phyloP scores from a whole-genome alignment of 1,284 basidiomycete species.

The Pseudomicrostroma phylloplanum region DNA sequence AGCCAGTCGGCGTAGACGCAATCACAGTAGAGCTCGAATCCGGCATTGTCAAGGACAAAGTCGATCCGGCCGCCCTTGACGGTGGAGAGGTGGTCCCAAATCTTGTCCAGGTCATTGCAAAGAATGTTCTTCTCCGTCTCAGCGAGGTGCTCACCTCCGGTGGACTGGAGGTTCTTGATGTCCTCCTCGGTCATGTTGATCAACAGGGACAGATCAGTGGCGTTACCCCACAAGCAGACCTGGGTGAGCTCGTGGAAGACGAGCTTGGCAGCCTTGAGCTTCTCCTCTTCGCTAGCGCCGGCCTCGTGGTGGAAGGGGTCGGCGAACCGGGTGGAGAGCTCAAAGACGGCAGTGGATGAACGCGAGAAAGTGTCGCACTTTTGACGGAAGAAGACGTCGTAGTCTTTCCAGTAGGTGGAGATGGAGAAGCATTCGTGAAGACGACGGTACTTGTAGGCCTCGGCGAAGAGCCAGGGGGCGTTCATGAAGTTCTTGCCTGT shows the following conservation, averaged over 20 bases:
- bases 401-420: conserved; percentile 83
- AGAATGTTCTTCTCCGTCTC: conserved; percentile 94
- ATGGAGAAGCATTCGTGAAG: conserved; percentile 90
- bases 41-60: conserved; percentile 68
- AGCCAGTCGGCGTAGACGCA: conserved; percentile 83
- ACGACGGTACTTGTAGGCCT: conserved; percentile 95
- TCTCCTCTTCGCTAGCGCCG: conserved; percentile 59
- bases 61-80: conserved; percentile 54
- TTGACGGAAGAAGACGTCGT: conserved; percentile 54
- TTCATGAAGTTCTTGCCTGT: conserved; percentile 92
- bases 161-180: conserved; percentile 94
- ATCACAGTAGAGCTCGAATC: conserved; percentile 94
- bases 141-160: conserved; percentile 87
- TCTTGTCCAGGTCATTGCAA: conserved; percentile 69
- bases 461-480: conserved; percentile 59
- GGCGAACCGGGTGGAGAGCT: conserved; percentile 85
- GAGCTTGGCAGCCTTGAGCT: conserved; percentile 70
- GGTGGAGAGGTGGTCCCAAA: conserved; percentile 73
- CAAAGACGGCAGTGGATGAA: conserved; percentile 85
- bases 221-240: conserved; percentile 27
- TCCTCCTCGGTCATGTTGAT: conserved; percentile 99
- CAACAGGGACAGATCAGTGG: conserved; percentile 85
- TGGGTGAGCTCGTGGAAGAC: conserved; percentile 94
- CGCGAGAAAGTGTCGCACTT: conserved; percentile 90
- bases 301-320: conserved; percentile 67